These are phyloP conservation scores for Babesia bigemina DNA, from an alignment of 169 alveolate species.

Conservation along the genomic window DNA sequence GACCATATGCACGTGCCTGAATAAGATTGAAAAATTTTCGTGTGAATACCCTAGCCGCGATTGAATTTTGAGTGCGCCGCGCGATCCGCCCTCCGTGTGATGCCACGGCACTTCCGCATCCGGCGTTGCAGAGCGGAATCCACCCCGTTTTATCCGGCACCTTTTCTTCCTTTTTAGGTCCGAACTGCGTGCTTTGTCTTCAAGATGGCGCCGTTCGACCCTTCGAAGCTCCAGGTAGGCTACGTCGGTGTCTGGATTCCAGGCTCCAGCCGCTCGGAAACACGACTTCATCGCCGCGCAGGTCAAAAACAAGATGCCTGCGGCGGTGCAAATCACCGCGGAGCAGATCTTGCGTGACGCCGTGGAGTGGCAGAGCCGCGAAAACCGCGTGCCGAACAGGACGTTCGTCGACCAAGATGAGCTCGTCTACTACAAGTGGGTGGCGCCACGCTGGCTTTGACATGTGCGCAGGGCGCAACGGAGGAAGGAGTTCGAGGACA, in stretches of 20 bases:
- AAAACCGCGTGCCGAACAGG: constrained; percentile 78
- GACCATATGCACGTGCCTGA: too few relatives aligned
- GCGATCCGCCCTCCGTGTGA: too few relatives aligned
- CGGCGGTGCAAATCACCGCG: constrained; percentile 97
- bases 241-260: constrained; percentile 4
- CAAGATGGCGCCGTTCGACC: constrained; percentile 68
- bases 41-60: too few relatives aligned
- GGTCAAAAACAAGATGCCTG: constrained; percentile 95
- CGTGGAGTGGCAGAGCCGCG: constrained; percentile 89
- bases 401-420: constrained; percentile 92
- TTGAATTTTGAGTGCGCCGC: too few relatives aligned
- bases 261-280: not conserved
- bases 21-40: too few relatives aligned
- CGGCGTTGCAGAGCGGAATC: too few relatives aligned
- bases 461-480: constrained; percentile 78
- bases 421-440: constrained; percentile 90
- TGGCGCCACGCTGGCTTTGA: not conserved
- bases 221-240: constrained; percentile 67
- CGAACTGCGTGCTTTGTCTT: too few relatives aligned
- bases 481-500: constrained; percentile 96
- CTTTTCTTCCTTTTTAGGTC: too few relatives aligned
- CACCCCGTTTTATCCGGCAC: too few relatives aligned
- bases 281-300: constrained; percentile 19
- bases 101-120: too few relatives aligned
- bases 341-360: constrained; percentile 98